Percentiles rank a stretch among this genome's conserved stretches.
Evolutionary conservation across 169 alveolate species (phyloP).

Genomic region (Toxoplasma gondii): DNA sequence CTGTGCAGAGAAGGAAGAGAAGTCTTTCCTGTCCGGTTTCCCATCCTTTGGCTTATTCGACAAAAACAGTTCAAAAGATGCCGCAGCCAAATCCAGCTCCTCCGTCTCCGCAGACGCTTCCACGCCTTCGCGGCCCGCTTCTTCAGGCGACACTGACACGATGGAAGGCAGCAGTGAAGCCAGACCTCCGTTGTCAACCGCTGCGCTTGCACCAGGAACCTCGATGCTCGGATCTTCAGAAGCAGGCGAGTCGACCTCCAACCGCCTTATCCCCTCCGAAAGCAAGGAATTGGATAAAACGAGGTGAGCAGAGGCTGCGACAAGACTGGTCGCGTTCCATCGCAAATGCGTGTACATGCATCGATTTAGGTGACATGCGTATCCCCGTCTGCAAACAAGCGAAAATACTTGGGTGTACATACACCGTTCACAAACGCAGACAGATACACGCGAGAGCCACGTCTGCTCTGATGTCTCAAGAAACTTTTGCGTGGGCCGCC

Average conservation of each 20-base stretch:
- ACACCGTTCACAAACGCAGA: no score
- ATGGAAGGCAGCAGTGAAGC: not conserved
- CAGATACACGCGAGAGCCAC: no score
- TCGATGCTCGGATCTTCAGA: not conserved
- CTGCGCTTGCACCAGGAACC: not conserved
- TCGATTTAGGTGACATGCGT: no score
- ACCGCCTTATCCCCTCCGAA: not conserved
- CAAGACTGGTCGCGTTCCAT: no score
- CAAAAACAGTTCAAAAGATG: not conserved
- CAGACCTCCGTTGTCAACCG: not conserved
- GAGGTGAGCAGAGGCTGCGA: not conserved
- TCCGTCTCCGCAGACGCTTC: not conserved
- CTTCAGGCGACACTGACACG: not conserved
- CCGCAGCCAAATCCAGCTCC: no score
- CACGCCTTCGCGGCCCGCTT: not conserved
- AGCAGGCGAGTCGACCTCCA: not conserved
- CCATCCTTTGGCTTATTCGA: conserved; percentile 4
- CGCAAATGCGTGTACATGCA: no score
- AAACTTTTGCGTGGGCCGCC: no score
- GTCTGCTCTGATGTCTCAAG: no score
- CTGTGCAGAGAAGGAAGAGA: not conserved
- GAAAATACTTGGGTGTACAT: no score
- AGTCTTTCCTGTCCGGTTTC: not conserved
- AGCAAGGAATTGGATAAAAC: not conserved
- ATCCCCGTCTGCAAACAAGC: no score